Percentiles rank a stretch among this genome's conserved stretches.
These are phyloP conservation scores for Pyrus bretschneideri DNA, from an alignment of 306 rosid species.

Conservation along the genomic window DNA sequence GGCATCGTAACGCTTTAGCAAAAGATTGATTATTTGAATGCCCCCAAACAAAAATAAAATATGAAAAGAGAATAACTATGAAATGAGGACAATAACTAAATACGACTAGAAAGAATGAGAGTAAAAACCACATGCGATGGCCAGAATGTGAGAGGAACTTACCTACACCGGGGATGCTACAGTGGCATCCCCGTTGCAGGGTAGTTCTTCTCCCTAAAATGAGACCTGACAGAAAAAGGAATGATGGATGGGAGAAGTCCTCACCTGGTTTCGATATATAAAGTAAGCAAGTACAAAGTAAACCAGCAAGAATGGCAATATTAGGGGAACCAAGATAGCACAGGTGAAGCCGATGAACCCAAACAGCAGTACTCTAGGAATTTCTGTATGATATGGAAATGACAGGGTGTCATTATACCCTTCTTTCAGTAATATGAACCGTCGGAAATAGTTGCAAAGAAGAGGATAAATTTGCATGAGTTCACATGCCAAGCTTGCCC, in stretches of 20 bases:
- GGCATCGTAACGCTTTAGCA: background rate
- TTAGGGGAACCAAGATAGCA: constrained; percentile 77
- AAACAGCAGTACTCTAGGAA: constrained; percentile 75
- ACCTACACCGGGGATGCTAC: background rate
- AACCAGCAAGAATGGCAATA: constrained; percentile 72
- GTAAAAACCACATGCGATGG: background rate
- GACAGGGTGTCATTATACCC: constrained; percentile 17
- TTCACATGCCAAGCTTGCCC: constrained; percentile 90
- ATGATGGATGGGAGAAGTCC: constrained; percentile 4
- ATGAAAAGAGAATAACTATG: background rate
- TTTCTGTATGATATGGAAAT: constrained; percentile 92
- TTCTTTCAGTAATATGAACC: constrained; percentile 25
- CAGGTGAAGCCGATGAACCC: constrained; percentile 85
- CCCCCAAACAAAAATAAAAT: background rate
- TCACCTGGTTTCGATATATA: constrained; percentile 86
- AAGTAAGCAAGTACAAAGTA: constrained; percentile 81
- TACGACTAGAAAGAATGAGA: background rate
- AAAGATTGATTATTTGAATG: background rate
- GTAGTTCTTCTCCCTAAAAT: background rate
- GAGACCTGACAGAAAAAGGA: background rate
- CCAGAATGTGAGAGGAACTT: background rate
- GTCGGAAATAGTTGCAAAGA: constrained; percentile 41
- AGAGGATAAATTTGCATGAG: constrained; percentile 70
- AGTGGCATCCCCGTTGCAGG: background rate
- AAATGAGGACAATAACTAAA: background rate